Conservation (phyloP, 2,329 filamentous ascomycete genomes). For the Aureobasidium namibiae region DNA sequence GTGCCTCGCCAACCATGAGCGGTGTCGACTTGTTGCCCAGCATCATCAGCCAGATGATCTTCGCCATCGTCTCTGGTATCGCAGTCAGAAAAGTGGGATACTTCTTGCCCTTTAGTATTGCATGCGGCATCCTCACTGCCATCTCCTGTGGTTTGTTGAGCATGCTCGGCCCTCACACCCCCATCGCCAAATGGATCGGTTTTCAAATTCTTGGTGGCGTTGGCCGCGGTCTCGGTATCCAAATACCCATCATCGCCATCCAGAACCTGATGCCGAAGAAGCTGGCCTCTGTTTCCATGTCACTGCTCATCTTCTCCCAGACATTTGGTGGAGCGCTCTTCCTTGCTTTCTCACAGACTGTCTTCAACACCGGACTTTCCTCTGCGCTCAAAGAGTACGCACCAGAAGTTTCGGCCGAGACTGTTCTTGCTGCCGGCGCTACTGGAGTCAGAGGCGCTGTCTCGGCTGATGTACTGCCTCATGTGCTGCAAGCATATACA, state of each 20-base stretch:
- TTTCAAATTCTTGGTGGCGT: conserved; percentile 45
- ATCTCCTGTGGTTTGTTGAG: conserved; percentile 21
- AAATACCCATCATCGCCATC: conserved; percentile 46
- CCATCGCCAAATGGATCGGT: conserved; percentile 42
- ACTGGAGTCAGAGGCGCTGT: conserved; percentile 54
- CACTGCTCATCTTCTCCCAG: conserved; percentile 25
- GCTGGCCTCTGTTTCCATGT: conserved; percentile 24
- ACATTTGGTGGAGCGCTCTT: conserved; percentile 26
- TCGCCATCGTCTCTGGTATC: conserved; percentile 19
- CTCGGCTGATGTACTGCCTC: conserved; percentile 38
- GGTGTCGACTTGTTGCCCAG: conserved; percentile 20
- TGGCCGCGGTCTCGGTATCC: conserved; percentile 39
- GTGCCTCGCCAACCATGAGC: conserved; percentile 17
- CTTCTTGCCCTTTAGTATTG: conserved; percentile 19
- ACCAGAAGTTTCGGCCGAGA: conserved; percentile 33
- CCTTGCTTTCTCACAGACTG: conserved; percentile 23
- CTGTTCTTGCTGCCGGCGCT: conserved; percentile 42
- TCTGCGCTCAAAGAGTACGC: neutral
- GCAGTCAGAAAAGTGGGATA: conserved; percentile 15
- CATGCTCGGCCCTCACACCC: conserved; percentile 31
- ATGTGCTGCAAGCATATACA: conserved; percentile 58
- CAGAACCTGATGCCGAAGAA: conserved; percentile 19
- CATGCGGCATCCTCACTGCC: conserved; percentile 17
- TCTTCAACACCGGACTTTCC: conserved; percentile 20
- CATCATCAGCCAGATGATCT: conserved; percentile 15